Evolutionary conservation across 139 green algal species (phyloP), one percentile per base, ranked within the genome.

Genomic region (Chlorella vulgaris): DNA sequence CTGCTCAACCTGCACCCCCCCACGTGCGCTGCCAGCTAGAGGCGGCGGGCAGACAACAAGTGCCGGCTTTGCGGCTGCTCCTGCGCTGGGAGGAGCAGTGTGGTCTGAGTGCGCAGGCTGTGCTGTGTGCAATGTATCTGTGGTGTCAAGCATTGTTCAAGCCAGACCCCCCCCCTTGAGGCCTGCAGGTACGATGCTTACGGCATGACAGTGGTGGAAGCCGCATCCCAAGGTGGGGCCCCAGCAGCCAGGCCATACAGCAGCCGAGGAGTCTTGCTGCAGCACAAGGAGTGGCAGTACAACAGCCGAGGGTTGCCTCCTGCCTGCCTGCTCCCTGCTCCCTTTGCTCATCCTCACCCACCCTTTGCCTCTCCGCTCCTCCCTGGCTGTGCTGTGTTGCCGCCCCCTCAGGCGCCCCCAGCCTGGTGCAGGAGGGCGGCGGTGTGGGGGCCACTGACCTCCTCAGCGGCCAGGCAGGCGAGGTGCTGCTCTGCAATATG

Each of bases 151-250:
- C n/a, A n/a, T n/a, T n/a, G n/a, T n/a, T n/a, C n/a, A n/a, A n/a
- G n/a, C n/a, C n/a, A n/a, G n/a, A 15, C 2, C 53, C 33, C 35
- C 55, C 38, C 13, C 31, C 40, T 35, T 74, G 8, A 24, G 2
- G 24, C 6, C 51, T 62, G 78, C 66, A 74, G 66, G 8, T 83
- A 66, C 8, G 73, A 79, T 15, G 73, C 73, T 38, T 98, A 92
- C 78, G 94, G 94, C 36, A 98, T 98, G 94, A 98, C 94, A 0
- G 85, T 97, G 8, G 90, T 97, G 7, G 94, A 98, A 84, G 94
- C 94, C 0, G 94, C 94, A 6, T 93, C 90, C 2, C 94, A 97
- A 69, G 82, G 81, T 89, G 63, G 31, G 39, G 10, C 24, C 13
- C n/a, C n/a, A n/a, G n/a, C n/a, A n/a, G n/a, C n/a, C n/a, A n/a